Base-by-base conservation (phyloP, 2,329 filamentous ascomycete species). In the Teratosphaeriaceae sp. region DNA sequence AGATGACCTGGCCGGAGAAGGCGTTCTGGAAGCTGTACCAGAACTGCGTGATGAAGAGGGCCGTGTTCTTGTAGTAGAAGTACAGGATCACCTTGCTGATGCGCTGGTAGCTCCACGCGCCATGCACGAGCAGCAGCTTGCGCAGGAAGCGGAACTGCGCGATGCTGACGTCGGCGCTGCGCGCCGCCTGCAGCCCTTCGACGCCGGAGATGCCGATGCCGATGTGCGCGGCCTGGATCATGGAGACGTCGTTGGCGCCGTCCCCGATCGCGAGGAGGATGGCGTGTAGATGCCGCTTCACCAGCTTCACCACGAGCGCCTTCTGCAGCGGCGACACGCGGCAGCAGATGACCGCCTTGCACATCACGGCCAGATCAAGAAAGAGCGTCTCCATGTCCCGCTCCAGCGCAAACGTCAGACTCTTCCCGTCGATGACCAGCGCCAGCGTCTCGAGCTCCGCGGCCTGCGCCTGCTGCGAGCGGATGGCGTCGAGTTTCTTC, bases 61-160 rank as follows among this genome's bases (percentile, higher is more conserved):
- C 84, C 54, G 97, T 96, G 69, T 98, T 98, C 75, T 98, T 98
- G 75, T 98, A 98, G 66, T 97, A 98, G 5, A 92, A 97, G 69
- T 95, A 98, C 49, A 98, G 68, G 57, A 98, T 97, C 46, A 94
- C 88, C 70, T 94, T 95, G 75, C 85, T 90, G 62, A 98, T 84
- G 46, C 92, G 85, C 64, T 96, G 90, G 63, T 98, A 98, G 62
- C 88, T 94, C 92, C 92, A 98, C 5, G 89, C 84, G 19, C 92
- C 92, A 61, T 98, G 92, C 9, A 98, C 92, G 20, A 98, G 77
- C 21, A 97, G 76, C 42, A 98, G 73, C 68, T 98, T 98, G 53
- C 88, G 85, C 38, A 98, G 78, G 66, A 84, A 98, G 44, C 90
- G 82, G 74, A 98, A 98, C 65, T 98, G 92, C 1, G 80, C 92